These are phyloP conservation scores for Phytophthora gonapodyides DNA, from an alignment of 352 stramenopile species.

Conservation along the genomic window DNA sequence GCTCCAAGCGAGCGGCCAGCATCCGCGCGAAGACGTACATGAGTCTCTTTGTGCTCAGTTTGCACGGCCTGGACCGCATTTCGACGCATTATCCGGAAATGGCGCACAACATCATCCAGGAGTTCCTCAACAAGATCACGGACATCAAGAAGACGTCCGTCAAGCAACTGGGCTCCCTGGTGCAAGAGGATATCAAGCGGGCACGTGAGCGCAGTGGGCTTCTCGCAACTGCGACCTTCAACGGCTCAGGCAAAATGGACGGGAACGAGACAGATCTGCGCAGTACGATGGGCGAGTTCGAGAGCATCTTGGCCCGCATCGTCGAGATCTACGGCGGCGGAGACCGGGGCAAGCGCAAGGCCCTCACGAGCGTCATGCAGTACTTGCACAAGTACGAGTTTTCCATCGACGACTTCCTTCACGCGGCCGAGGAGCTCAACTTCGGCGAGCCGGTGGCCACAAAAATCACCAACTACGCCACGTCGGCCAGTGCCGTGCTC, in stretches of 20 bases:
- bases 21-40: conserved; percentile 84
- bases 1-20: conserved; percentile 76
- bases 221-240: conserved; percentile 22
- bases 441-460: conserved; percentile 12
- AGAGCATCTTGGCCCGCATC: conserved; percentile 55
- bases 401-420: conserved; percentile 72
- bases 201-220: conserved; percentile 39
- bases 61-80: conserved; percentile 71
- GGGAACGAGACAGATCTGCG: conserved; percentile 43
- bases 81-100: conserved; percentile 82
- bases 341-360: conserved; percentile 75
- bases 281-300: conserved; percentile 59
- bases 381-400: conserved; percentile 86
- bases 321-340: conserved; percentile 71
- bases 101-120: conserved; percentile 70
- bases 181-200: conserved; percentile 43
- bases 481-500: conserved; percentile 31
- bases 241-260: background rate
- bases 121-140: conserved; percentile 84
- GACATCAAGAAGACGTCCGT: conserved; percentile 71
- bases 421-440: conserved; percentile 61
- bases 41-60: conserved; percentile 77
- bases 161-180: conserved; percentile 37
- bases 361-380: conserved; percentile 73
- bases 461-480: conserved; percentile 17